Percentiles rank a stretch among this genome's conserved stretches.
Evolutionary conservation across 352 stramenopile species (phyloP).

Genomic region (Globisporangium nagaii): DNA sequence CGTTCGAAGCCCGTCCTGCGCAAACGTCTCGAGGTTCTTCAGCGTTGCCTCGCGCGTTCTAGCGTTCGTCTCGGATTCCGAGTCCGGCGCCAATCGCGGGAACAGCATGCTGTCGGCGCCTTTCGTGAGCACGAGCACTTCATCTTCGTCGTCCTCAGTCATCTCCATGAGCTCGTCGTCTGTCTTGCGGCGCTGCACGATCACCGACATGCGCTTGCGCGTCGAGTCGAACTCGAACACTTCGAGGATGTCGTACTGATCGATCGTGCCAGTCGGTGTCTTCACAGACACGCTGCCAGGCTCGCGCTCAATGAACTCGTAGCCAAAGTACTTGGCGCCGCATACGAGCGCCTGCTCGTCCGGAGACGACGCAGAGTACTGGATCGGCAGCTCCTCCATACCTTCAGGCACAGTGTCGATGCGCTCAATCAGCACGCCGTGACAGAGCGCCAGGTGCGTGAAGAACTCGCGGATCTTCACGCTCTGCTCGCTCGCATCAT

Average conservation of each 20-base stretch:
- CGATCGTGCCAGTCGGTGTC: constrained; percentile 44
- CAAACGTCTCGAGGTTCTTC: constrained; percentile 77
- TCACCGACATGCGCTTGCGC: constrained; percentile 83
- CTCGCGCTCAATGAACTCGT: constrained; percentile 70
- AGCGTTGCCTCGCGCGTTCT: constrained; percentile 40
- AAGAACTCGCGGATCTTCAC: constrained; percentile 81
- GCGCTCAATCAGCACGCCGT: constrained; percentile 97
- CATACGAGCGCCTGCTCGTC: constrained; percentile 84
- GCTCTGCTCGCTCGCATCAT: constrained; percentile 25
- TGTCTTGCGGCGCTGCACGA: constrained; percentile 67
- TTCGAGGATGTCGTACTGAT: constrained; percentile 88
- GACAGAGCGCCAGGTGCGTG: constrained; percentile 84
- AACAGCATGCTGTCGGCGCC: constrained; percentile 85
- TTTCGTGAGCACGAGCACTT: constrained; percentile 75
- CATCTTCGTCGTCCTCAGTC: constrained; percentile 61
- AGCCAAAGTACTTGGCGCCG: constrained; percentile 85
- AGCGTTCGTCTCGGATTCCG: constrained; percentile 30
- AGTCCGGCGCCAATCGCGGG: constrained; percentile 40
- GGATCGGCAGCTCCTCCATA: constrained; percentile 35
- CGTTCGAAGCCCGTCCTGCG: constrained; percentile 83
- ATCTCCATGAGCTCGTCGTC: constrained; percentile 69
- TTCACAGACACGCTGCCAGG: constrained; percentile 65
- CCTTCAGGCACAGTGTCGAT: constrained; percentile 52
- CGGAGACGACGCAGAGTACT: constrained; percentile 88
- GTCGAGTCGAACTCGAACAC: constrained; percentile 93